Percentiles rank a stretch among this genome's conserved stretches.
Conservation (phyloP, 2,329 filamentous ascomycete species). For the Fusarium chuoi region DNA sequence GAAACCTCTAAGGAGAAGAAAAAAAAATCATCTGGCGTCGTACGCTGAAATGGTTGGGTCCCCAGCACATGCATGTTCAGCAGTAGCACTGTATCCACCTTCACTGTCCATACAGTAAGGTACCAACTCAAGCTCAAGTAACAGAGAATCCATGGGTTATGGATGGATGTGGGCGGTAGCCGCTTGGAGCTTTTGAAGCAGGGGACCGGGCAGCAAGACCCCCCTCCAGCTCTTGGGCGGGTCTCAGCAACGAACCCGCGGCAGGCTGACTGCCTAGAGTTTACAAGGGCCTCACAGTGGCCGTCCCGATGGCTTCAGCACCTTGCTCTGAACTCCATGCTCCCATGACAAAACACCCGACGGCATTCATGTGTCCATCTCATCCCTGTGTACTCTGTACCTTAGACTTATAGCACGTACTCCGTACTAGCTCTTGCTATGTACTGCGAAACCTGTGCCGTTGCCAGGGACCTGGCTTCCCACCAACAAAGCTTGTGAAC, state of each 20-base stretch:
- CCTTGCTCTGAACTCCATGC: neutral
- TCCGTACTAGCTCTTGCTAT: conserved; percentile 2
- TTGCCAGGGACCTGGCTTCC: conserved; percentile 3
- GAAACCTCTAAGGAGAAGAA: neutral
- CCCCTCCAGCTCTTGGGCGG: neutral
- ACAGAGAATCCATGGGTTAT: neutral
- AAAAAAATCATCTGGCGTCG: neutral
- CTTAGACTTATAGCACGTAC: neutral
- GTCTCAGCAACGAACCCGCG: conserved; percentile 12
- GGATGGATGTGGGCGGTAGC: neutral
- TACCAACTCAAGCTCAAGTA: neutral
- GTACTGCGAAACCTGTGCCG: neutral
- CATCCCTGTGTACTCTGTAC: neutral
- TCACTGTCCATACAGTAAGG: neutral
- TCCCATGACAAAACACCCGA: neutral
- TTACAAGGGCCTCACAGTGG: conserved; percentile 9
- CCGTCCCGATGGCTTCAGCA: neutral
- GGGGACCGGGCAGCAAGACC: neutral
- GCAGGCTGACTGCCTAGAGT: neutral
- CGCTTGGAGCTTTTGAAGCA: neutral
- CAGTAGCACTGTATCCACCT: conserved; percentile 2
- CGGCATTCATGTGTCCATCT: neutral
- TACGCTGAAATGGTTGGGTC: conserved; percentile 11
- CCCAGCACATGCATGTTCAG: conserved; percentile 18
- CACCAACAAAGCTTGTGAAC: neutral